Evolutionary conservation across 2,329 filamentous ascomycete genomes (phyloP).

Genomic region (Xylaria sp.): DNA sequence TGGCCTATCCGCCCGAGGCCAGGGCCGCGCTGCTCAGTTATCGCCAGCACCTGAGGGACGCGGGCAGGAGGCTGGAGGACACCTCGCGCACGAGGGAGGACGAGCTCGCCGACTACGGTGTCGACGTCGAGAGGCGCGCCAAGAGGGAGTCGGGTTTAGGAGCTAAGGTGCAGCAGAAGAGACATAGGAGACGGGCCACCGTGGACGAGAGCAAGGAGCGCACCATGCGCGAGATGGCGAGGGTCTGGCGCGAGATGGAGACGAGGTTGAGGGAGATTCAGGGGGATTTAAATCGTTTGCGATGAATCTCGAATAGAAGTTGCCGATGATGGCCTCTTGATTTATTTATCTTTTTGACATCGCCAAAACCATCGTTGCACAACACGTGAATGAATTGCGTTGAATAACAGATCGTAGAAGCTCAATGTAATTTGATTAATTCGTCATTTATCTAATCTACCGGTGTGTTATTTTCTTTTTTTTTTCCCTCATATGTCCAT

Average conservation of each 20-base stretch:
- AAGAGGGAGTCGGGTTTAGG: conserved; percentile 53
- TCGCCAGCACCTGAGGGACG: conserved; percentile 60
- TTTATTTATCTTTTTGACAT: neutral
- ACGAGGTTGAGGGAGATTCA: conserved; percentile 61
- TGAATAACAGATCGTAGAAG: neutral
- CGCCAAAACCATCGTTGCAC: neutral
- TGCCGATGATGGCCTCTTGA: neutral
- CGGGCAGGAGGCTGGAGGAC: conserved; percentile 58
- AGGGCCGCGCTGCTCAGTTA: conserved; percentile 59
- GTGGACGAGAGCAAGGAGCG: conserved; percentile 55
- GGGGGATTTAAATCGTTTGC: conserved; percentile 56
- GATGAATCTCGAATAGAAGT: conserved; percentile 26
- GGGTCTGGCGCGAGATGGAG: conserved; percentile 61
- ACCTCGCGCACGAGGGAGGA: conserved; percentile 53
- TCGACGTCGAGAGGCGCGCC: conserved; percentile 53
- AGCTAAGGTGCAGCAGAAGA: conserved; percentile 35
- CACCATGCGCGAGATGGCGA: conserved; percentile 64
- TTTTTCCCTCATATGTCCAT: conserved; percentile 26
- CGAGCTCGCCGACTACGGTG: conserved; percentile 62
- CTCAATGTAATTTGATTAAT: neutral
- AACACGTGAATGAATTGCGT: neutral
- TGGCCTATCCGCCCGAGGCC: conserved; percentile 58
- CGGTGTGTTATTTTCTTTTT: conserved; percentile 8
- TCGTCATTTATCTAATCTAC: conserved; percentile 7
- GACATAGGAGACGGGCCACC: conserved; percentile 23